Base-by-base conservation (phyloP, 2,329 filamentous ascomycete genomes). In the Clonostachys sp. region DNA sequence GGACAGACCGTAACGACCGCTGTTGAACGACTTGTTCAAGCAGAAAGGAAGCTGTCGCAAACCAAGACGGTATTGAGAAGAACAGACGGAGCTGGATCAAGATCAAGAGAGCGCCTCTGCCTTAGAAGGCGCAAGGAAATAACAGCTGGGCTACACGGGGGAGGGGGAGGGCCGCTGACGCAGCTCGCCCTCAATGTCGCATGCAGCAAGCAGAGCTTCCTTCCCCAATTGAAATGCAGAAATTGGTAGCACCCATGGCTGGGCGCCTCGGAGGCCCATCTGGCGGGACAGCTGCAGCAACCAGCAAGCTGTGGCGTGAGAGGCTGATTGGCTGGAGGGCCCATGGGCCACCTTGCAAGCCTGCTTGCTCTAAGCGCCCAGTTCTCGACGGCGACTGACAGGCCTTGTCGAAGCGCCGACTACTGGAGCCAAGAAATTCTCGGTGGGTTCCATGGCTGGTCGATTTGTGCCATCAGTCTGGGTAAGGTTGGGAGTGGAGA, bases 391-490 rank as follows among this genome's bases (percentile, higher is more conserved):
- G 40, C 48, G 48, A 49, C 48, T 49, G 44, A 46, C 18, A 39
- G 24, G 40, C 44, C 43, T 39, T 13, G 44, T 50, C 45, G 45
- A 54, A 54, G 52, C 52, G 52, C 52, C 49, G 39, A 34, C 35
- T 12, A 33, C 40, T n/a, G 46, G 14, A 46, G 49, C 51, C 52
- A 52, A 52, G 52, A 48, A 41, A 42, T 6, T 18, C 12, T 30
- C 5, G n/a, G 34, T 9, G 14, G 24, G 24, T 30, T 30, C 9
- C 24, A 30, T 30, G 24, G 24, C 24, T 30, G 24, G 24, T 30
- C 24, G 24, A 30, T 10, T 30, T 30, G 24, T 30, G 24, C 24
- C 24, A 30, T 30, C 24, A 30, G 24, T 10, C 24, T 30, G 24
- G 24, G 24, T 30, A 10, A 9, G 24, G 24, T 6, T 30, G 24